Evolutionary conservation across 1,139 yeast species (phyloP), one percentile per base, ranked within the genome.

Genomic region (Kodamaea arcana): DNA sequence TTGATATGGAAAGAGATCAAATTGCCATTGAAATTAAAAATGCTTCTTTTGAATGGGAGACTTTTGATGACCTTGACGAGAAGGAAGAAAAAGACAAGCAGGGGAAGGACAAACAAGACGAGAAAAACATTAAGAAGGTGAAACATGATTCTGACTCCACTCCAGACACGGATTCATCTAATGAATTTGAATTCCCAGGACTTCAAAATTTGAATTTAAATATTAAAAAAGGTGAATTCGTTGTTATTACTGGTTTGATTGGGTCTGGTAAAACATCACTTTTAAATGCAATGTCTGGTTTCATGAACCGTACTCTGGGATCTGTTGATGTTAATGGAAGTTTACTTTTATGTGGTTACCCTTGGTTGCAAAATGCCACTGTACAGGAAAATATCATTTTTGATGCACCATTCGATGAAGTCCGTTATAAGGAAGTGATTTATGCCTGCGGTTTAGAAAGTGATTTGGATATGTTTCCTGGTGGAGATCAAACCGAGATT

Each of bases 291-390:
- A 56, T 83, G 30, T 62, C 80, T 4, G 87, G 88, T 3, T 62
- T 66, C 30, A 80, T 83, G 83, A 63, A 66, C 15, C 67, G 72
- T 37, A 49, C 59, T 1, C 32, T 46, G 1, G 92, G 92, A 12
- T 27, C 54, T 0, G 64, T 80, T 10, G 47, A 54, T 10, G 59
- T 78, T 41, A 68, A 63, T 35, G 80, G 78, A 3, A 50, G 68
- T 0, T 41, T 64, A 15, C 44, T 73, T 26, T 51, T 72, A 2
- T 74, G 79, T 52, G 70, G 73, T 2, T 42, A 54, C 31, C 92
- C 94, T 9, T 87, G 96, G 96, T 78, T 85, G 36, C 94, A 83
- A 56, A 87, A 86, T 52, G 79, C 87, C 2, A 82, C 94, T 1
- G 81, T 86, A 3, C 69, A 75, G 44, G 81, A 84, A 21, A 87